Evolutionary conservation across 1,284 basidiomycete genomes (phyloP), one percentile per base, ranked within the genome.

Genomic region (Moesziomyces globuligerus): DNA sequence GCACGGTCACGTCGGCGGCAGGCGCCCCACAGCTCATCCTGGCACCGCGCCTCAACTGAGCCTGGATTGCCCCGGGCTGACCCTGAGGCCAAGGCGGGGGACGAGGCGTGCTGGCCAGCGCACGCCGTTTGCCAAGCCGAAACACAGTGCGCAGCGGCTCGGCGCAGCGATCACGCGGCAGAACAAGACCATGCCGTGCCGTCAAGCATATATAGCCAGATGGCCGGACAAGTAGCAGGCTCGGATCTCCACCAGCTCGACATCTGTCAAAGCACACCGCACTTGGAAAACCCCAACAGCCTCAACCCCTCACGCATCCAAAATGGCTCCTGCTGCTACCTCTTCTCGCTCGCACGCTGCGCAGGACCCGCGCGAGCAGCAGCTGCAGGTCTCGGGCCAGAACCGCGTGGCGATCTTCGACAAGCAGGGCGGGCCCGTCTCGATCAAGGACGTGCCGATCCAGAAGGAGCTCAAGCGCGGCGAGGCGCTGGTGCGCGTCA

Each of bases 401-500:
- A 67, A 71, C 47, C 69, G 54, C 1, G 75, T 59, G 40, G 76
- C 76, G 47, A 66, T 76, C 61, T 75, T 72, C 28, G 55, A 69
- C 52, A 58, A 79, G 64, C 48, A 79, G 46, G 73, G 74, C 21
- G 74, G 75, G 17, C 69, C 72, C 25, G 61, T 77, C 41, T 57
- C 53, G 4, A 45, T 79, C 57, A 55, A 66, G 18, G 52, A 64
- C 15, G 45, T 55, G 10, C 53, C 84, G 21, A 90, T 94, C 76
- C 87, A 85, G 53, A 83, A 85, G 20, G 86, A 91, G 15, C 90
- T 94, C 82, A 85, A 86, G 23, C 89, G 90, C 1, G 91, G 91
- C 54, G 89, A 94, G 83, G 92, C 90, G 74, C 88, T 94, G 68
- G 87, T 94, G 82, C 89, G 90, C 82, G 86, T 94, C 82, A 72